Evolutionary conservation across 2,329 filamentous ascomycete genomes (phyloP), one percentile per base, ranked within the genome.

Genomic region (Bimuria novae-zelandiae): DNA sequence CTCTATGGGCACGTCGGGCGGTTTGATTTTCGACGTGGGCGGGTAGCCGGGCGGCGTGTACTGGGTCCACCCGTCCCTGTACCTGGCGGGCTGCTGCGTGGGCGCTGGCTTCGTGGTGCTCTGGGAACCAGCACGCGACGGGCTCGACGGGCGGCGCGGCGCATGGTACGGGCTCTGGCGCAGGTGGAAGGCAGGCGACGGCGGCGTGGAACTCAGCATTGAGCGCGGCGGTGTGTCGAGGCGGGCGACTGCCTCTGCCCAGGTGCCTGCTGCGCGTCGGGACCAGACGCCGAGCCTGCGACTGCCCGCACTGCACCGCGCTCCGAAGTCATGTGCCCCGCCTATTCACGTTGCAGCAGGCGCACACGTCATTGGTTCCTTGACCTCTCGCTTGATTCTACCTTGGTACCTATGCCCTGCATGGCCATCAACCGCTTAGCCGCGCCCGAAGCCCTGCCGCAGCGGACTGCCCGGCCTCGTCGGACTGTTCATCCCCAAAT

Each of bases 11-110:
- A 61, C 56, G 35, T 58, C 48, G 17, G 60, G 50, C 14, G 33
- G 54, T 50, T 58, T 41, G 59, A 41, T 5, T 56, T 52, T 17
- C 51, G 43, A 74, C 48, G 79, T 79, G 54, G 78, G 74, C 59
- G 80, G 75, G 49, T 68, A 74, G 53, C 74, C 75, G 51, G 78
- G 75, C 39, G 80, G 80, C 37, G 80, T 81, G 67, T 83, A 84
- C 67, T 84, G 82, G 30, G 81, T 84, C 53, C 73, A 77, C 29
- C 75, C 75, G 74, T 83, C 79, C 52, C 76, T 75, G 70, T 77
- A 79, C n/a, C n/a, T n/a, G n/a, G n/a, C n/a, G n/a, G n/a, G n/a
- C n/a, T n/a, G n/a, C n/a, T n/a, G n/a, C n/a, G n/a, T n/a, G n/a
- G n/a, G n/a, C n/a, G n/a, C n/a, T n/a, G n/a, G n/a, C n/a, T n/a